These are phyloP conservation scores for Pseudogymnoascus sp. DNA, from an alignment of 2,329 filamentous ascomycete genomes.

Conservation along the genomic window DNA sequence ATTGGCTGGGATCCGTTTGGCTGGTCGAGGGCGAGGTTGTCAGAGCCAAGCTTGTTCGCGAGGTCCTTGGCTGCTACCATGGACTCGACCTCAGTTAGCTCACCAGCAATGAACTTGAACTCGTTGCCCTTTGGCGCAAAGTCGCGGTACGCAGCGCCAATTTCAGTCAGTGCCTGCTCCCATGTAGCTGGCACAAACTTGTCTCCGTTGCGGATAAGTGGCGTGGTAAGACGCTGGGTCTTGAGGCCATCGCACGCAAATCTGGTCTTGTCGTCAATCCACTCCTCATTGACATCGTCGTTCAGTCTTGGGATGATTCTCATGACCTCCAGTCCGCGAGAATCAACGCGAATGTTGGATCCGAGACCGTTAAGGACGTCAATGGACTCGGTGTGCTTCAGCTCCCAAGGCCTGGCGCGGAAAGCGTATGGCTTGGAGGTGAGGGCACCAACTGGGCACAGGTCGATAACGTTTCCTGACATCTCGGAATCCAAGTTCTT, in stretches of 20 bases:
- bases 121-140: conserved; percentile 82
- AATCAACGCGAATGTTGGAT: conserved; percentile 90
- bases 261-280: conserved; percentile 97
- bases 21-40: conserved; percentile 90
- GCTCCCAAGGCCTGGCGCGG: conserved; percentile 91
- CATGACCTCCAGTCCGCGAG: conserved; percentile 92
- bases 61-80: conserved; percentile 96
- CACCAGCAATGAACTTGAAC: conserved; percentile 90
- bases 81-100: conserved; percentile 84
- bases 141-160: conserved; percentile 69
- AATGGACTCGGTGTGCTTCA: conserved; percentile 92
- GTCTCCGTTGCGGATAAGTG: conserved; percentile 77
- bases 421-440: conserved; percentile 98
- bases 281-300: conserved; percentile 98
- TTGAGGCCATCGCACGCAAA: conserved; percentile 95
- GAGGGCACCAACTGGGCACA: conserved; percentile 93
- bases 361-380: conserved; percentile 90
- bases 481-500: conserved; percentile 88
- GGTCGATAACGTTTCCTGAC: conserved; percentile 94
- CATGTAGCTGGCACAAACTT: conserved; percentile 89
- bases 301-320: conserved; percentile 86
- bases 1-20: conserved; percentile 74
- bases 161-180: conserved; percentile 90
- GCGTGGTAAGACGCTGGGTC: conserved; percentile 91
- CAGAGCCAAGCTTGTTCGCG: conserved; percentile 90